Evolutionary conservation across 768 basidiomycete genomes (phyloP).

Genomic region (Leccinum disarticulatum): DNA sequence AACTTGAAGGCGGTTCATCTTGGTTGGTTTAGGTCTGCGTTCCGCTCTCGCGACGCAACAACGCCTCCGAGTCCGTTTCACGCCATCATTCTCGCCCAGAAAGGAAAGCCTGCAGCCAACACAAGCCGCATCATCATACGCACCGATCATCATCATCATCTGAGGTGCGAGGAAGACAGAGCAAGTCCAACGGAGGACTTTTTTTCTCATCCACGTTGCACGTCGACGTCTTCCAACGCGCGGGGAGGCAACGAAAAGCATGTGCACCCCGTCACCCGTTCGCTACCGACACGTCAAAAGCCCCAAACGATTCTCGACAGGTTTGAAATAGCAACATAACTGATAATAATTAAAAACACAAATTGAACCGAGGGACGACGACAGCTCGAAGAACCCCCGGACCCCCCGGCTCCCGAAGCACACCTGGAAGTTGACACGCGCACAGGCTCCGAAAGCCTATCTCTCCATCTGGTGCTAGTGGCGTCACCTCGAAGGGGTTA

Average conservation of each 20-base stretch:
- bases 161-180: neutral
- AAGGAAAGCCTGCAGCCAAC: neutral
- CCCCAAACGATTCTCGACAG: neutral
- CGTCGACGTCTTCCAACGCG: neutral
- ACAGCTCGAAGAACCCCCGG: neutral
- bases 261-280: conserved; percentile 25
- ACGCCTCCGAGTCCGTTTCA: neutral
- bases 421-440: neutral
- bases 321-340: neutral
- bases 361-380: neutral
- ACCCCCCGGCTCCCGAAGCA: neutral
- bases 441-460: neutral
- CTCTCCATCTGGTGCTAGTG: neutral
- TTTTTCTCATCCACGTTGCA: neutral
- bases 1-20: neutral
- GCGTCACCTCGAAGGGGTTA: neutral
- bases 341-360: neutral
- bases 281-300: conserved; percentile 12
- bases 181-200: neutral
- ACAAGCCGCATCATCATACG: neutral
- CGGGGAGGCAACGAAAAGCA: conserved; percentile 6
- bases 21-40: neutral
- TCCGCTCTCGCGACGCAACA: neutral
- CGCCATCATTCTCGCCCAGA: neutral
- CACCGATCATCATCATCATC: neutral